Conservation (phyloP, 2,329 filamentous ascomycete species). For the Paraconiothyrium brasiliense region DNA sequence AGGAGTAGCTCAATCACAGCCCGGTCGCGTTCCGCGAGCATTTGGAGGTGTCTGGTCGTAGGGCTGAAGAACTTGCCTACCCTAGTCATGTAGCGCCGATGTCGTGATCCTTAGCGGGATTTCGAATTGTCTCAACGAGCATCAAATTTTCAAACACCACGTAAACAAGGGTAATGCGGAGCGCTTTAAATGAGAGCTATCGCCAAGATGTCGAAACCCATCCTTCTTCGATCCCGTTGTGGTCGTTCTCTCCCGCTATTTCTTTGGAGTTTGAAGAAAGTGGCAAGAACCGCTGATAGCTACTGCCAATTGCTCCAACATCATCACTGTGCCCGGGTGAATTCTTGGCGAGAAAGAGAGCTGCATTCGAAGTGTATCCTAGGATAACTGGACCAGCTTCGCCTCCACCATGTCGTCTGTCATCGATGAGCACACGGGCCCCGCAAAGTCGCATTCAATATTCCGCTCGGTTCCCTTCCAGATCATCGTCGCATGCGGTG, state of each 20-base stretch:
- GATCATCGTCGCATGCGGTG: conserved; percentile 45
- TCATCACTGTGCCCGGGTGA: background rate
- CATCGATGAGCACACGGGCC: conserved; percentile 16
- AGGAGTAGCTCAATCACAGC: background rate
- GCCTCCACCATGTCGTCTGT: background rate
- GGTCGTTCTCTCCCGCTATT: background rate
- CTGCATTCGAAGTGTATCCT: background rate
- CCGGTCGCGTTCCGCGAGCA: background rate
- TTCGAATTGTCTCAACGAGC: background rate
- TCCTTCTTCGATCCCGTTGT: background rate
- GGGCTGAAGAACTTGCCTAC: background rate
- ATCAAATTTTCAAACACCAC: conserved; percentile 10
- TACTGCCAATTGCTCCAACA: background rate
- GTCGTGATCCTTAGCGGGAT: conserved; percentile 8
- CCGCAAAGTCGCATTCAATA: conserved; percentile 33
- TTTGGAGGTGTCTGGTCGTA: background rate
- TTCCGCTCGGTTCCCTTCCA: conserved; percentile 46
- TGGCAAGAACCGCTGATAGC: background rate
- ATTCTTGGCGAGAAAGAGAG: background rate
- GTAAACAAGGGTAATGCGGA: background rate
- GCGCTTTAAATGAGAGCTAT: background rate
- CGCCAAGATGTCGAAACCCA: background rate
- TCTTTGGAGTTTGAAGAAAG: background rate
- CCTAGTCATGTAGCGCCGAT: conserved; percentile 12
- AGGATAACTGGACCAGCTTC: background rate